Percentiles rank a stretch among this genome's conserved stretches.
These are phyloP conservation scores for Hydrangea macrophylla DNA, from an alignment of 148 eudicot genomes.

Conservation along the genomic window DNA sequence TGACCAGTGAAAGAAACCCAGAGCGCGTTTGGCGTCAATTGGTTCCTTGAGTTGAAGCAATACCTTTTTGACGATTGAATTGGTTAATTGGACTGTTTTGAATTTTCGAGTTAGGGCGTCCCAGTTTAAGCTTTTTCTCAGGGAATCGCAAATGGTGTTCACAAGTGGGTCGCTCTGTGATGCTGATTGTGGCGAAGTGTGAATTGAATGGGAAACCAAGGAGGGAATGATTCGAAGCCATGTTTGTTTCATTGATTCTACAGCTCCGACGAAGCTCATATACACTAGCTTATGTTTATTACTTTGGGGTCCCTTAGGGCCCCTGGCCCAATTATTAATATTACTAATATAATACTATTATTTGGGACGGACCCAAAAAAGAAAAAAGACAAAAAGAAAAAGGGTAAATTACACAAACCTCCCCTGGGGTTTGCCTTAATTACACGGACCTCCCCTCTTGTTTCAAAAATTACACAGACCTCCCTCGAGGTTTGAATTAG, in stretches of 20 bases:
- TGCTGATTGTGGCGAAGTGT: conserved; percentile 3
- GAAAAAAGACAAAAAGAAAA: too few species aligned
- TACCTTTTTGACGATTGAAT: conserved; percentile 38
- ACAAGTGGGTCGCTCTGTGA: conserved; percentile 17
- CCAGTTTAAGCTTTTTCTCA: conserved; percentile 64
- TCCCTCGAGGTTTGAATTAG: too few species aligned
- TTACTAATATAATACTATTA: too few species aligned
- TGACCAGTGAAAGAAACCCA: conserved; percentile 86
- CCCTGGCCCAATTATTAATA: too few species aligned
- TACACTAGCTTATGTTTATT: too few species aligned
- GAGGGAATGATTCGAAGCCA: conserved; percentile 9
- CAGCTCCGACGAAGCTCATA: too few species aligned
- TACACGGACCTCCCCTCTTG: too few species aligned
- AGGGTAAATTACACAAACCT: too few species aligned
- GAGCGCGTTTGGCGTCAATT: conserved; percentile 53
- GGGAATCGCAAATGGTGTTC: conserved; percentile 42
- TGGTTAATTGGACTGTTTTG: conserved; percentile 26
- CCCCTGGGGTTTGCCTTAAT: too few species aligned
- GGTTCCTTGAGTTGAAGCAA: conserved; percentile 74
- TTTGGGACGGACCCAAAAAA: too few species aligned
- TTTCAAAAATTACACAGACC: too few species aligned
- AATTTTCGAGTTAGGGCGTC: conserved; percentile 41
- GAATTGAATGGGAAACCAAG: background rate
- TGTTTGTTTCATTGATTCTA: conserved; percentile 9
- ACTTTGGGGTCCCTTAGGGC: too few species aligned